A percentile compares a stretch with the other conserved stretches of the same genome.
phyloP scores from a whole-genome alignment of 2,329 filamentous ascomycete species.

The Apiospora rasikravindrae region DNA sequence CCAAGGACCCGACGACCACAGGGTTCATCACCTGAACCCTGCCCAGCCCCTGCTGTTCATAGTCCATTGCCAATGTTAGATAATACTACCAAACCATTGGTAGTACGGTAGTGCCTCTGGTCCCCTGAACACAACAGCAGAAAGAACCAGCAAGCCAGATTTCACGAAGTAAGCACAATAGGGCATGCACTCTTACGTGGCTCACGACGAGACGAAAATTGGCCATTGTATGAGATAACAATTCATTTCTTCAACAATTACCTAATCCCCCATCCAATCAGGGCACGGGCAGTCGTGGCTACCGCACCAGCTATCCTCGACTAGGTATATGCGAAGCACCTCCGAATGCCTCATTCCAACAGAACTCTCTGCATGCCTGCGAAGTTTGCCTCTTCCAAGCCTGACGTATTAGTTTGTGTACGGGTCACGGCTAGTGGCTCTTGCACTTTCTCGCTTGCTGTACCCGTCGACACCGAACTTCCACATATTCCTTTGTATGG shows the following conservation, averaged over 20 bases:
- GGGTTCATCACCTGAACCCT: neutral
- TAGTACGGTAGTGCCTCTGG: neutral
- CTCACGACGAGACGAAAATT: neutral
- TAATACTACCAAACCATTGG: neutral
- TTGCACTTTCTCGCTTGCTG: neutral
- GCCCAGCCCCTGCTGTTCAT: neutral
- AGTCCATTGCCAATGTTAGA: neutral
- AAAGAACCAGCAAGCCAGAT: neutral
- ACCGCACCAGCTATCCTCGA: neutral
- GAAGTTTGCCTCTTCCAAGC: neutral
- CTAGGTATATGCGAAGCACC: conserved; percentile 4
- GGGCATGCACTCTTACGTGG: neutral
- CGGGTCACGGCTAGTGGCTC: neutral
- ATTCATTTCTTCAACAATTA: conserved; percentile 16
- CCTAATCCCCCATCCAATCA: conserved; percentile 11
- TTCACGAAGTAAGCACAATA: neutral
- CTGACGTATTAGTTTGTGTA: neutral
- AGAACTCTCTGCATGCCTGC: neutral
- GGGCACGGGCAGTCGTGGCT: neutral
- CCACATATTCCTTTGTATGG: conserved; percentile 4
- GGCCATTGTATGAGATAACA: conserved; percentile 3
- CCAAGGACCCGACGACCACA: neutral
- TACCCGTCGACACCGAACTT: neutral
- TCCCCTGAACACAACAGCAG: neutral
- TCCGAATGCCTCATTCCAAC: conserved; percentile 3